A percentile compares a stretch with the other conserved stretches of the same genome.
phyloP scores from a whole-genome alignment of 257 asterid species.

The Nicotiana sylvestris region DNA sequence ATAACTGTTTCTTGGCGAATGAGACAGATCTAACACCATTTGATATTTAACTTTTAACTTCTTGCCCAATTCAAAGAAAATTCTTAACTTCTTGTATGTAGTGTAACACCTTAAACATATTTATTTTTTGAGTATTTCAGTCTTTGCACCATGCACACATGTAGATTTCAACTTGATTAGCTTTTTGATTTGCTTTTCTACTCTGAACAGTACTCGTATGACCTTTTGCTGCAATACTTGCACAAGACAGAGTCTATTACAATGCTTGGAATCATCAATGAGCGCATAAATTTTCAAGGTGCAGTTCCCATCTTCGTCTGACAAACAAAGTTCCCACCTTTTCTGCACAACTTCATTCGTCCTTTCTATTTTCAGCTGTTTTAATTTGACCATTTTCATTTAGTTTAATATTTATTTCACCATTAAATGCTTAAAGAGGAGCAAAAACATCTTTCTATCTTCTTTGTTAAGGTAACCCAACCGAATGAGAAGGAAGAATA shows the following conservation, averaged over 20 bases:
- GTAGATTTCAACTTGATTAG: background rate
- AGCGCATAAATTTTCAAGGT: slow-evolving; percentile 96
- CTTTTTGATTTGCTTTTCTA: slow-evolving; percentile 19
- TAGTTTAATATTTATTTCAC: background rate
- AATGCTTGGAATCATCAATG: slow-evolving; percentile 92
- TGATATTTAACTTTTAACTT: background rate
- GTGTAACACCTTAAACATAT: background rate
- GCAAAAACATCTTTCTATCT: background rate
- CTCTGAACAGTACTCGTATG: slow-evolving; percentile 70
- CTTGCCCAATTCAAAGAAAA: background rate
- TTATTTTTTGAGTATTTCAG: background rate
- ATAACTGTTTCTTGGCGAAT: background rate
- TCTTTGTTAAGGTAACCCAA: background rate
- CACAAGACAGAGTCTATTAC: slow-evolving; percentile 82
- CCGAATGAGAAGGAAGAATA: background rate
- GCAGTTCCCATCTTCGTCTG: background rate
- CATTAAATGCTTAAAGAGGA: background rate
- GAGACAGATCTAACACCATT: background rate
- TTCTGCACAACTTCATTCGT: background rate
- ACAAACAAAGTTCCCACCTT: background rate
- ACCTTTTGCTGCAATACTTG: slow-evolving; percentile 82
- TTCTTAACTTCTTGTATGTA: too few relatives aligned
- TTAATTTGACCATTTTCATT: slow-evolving; percentile 3
- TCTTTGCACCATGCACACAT: background rate
- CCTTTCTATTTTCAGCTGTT: background rate